Conservation (phyloP, 768 basidiomycete genomes). For the Phaeotremella fagi region DNA sequence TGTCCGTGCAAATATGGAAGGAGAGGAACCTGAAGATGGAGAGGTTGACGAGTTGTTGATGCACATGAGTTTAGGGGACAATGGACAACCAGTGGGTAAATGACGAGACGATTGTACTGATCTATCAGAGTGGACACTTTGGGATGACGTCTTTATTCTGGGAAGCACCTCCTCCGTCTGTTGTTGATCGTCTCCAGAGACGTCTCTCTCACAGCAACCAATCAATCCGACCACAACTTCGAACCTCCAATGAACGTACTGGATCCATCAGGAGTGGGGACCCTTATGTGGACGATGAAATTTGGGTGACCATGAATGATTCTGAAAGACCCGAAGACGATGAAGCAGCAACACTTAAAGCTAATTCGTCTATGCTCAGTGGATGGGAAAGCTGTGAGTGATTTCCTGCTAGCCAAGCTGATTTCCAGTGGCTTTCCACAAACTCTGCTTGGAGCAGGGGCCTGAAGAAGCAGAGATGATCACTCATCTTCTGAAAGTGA, state of each 20-base stretch:
- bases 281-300: too few species aligned
- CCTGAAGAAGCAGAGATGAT: too few species aligned
- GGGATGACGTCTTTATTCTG: slow-evolving; percentile 21
- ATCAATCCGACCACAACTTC: too few species aligned
- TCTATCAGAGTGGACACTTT: slow-evolving; percentile 17
- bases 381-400: too few species aligned
- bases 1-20: not conserved
- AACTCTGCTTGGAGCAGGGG: too few species aligned
- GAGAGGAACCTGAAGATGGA: not conserved
- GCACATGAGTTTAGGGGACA: slow-evolving; percentile 23
- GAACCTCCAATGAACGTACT: too few species aligned
- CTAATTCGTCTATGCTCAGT: too few species aligned
- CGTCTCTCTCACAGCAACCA: slow-evolving; percentile 10
- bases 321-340: slow-evolving; percentile 3
- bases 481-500: too few species aligned
- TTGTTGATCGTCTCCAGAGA: slow-evolving; percentile 15
- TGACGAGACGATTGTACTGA: not conserved
- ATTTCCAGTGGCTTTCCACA: too few species aligned
- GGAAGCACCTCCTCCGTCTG: slow-evolving; percentile 13
- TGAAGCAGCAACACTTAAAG: too few species aligned
- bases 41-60: slow-evolving; percentile 20
- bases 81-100: slow-evolving; percentile 12
- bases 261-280: too few species aligned
- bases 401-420: too few species aligned
- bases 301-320: not conserved